Evolutionary conservation across 345 rosid genomes (phyloP), one percentile per base, ranked within the genome.

Genomic region (Ailanthus altissimus): DNA sequence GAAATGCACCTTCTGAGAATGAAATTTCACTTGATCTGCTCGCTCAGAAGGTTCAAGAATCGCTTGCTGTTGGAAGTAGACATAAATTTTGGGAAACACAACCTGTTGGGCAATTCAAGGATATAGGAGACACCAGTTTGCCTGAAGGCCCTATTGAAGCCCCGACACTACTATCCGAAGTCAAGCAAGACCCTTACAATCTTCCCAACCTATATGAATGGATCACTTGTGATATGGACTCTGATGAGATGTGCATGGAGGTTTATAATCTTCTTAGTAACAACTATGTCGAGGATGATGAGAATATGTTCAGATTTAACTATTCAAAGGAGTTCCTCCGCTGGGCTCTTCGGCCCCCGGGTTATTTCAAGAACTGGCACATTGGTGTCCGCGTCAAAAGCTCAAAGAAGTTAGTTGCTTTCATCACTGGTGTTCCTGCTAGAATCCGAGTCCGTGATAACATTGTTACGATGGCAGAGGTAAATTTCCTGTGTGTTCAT

Each of bases 61-160:
- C 91, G 0, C 65, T 83, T 50, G 73, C 83, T 56, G 49, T 50
- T 18, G 83, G 82, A 53, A 77, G 75, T 80, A 70, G 56, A 67
- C 89, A 89, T 81, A 78, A 87, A 81, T 87, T 87, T 75, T 89
- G 89, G 90, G 90, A 85, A 69, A 87, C 86, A 42, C 90, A 87
- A 57, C 90, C 90, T 5, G 88, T 89, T 12, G 78, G 86, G 50
- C 90, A 85, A 40, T 87, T 82, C 84, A 79, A 84, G 73, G 92
- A 87, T 20, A 9, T 77, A 6, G 89, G 84, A 3, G 81, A 82
- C 64, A 18, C 74, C 8, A 79, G 80, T 65, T 81, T 88, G 85
- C 78, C 81, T 0, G 88, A 86, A 59, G 91, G 91, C 23, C 86
- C 90, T 9, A 88, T 86, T 16, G 85, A 86, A 20, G 81, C 81